A percentile compares a stretch with the other conserved stretches of the same genome.
phyloP scores from a whole-genome alignment of 352 stramenopile genomes.

The Phytophthora idaei region DNA sequence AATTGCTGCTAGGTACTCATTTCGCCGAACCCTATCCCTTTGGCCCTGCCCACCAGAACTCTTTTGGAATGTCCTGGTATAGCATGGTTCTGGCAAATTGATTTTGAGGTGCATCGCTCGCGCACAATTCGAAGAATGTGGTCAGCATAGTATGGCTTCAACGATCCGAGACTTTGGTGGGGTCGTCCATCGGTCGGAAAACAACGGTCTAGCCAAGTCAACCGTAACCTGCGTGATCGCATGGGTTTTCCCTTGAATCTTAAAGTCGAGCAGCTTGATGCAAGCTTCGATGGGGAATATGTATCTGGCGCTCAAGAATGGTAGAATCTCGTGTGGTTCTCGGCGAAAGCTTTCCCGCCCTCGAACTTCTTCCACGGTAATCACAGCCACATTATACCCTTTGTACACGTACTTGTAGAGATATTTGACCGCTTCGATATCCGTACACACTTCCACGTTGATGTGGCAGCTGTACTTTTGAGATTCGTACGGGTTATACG shows the following conservation, averaged over 20 bases:
- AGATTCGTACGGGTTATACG: slow-evolving; percentile 7
- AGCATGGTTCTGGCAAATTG: background rate
- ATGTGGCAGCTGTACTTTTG: slow-evolving; percentile 62
- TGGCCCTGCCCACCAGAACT: background rate
- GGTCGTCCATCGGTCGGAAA: background rate
- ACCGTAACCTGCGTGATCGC: background rate
- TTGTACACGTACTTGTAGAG: slow-evolving; percentile 72
- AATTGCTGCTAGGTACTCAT: background rate
- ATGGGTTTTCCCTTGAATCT: background rate
- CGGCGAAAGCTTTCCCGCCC: background rate
- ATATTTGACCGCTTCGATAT: slow-evolving; percentile 50
- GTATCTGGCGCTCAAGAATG: background rate
- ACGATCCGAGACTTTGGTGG: background rate
- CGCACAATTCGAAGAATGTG: background rate
- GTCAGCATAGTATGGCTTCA: background rate
- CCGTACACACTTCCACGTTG: slow-evolving; percentile 56
- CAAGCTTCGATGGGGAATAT: background rate
- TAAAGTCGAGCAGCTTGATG: background rate
- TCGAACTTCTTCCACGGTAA: slow-evolving; percentile 13
- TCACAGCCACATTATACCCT: slow-evolving; percentile 38
- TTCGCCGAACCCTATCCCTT: too few species aligned
- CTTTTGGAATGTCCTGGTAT: background rate
- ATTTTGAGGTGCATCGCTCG: background rate
- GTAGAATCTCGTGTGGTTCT: background rate
- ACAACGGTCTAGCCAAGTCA: background rate